These are phyloP conservation scores for Asterochloris erici DNA, from an alignment of 139 green algal species.

Conservation along the genomic window DNA sequence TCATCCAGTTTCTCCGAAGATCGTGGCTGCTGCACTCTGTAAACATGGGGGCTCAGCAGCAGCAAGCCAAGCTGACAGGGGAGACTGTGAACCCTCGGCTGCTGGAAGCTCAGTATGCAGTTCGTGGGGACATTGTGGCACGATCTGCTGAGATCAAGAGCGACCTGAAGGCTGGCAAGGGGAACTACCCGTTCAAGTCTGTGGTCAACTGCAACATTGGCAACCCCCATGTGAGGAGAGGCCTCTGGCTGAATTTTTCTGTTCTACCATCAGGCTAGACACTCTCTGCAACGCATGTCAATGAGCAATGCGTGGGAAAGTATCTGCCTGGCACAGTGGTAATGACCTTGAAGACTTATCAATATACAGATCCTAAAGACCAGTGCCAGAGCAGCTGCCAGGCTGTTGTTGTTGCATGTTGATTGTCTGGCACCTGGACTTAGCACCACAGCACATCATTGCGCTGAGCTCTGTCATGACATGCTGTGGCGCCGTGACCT, in stretches of 20 bases:
- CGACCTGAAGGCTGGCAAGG: conserved; percentile 56
- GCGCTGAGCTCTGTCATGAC: too few relatives aligned
- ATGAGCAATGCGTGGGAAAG: too few relatives aligned
- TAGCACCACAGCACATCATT: conserved; percentile 4
- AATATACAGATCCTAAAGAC: too few relatives aligned
- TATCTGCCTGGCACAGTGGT: too few relatives aligned
- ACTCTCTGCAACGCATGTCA: too few relatives aligned
- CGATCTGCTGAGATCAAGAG: conserved; percentile 60
- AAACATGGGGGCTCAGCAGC: too few relatives aligned
- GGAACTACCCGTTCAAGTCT: conserved; percentile 59
- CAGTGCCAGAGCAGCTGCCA: too few relatives aligned
- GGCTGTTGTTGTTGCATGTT: conserved; percentile 52
- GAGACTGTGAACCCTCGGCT: conserved; percentile 30
- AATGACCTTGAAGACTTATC: too few relatives aligned
- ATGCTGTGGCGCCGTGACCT: too few relatives aligned
- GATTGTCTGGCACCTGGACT: too few relatives aligned
- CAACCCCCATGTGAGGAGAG: conserved; percentile 23
- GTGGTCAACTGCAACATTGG: conserved; percentile 84
- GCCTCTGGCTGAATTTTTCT: not conserved
- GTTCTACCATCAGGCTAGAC: conserved; percentile 40
- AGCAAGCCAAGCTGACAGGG: not conserved
- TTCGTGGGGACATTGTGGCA: conserved; percentile 85
- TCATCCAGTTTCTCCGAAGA: too few relatives aligned
- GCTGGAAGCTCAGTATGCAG: conserved; percentile 63
- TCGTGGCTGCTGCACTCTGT: too few relatives aligned